These are phyloP conservation scores for Lentinula boryana DNA, from an alignment of 768 basidiomycete species.

Conservation along the genomic window DNA sequence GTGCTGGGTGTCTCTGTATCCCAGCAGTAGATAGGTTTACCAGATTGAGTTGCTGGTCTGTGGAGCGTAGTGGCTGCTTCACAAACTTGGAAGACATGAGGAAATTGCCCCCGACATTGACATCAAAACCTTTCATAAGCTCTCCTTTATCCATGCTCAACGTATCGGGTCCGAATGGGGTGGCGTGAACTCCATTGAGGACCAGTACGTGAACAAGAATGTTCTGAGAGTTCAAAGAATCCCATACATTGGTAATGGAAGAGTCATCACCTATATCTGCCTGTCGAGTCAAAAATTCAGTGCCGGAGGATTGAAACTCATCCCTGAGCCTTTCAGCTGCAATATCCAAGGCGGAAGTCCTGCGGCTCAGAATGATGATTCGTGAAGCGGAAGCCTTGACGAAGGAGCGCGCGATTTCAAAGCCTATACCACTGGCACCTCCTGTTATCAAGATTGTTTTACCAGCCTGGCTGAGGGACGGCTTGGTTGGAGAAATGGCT, in stretches of 20 bases:
- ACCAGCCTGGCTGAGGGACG: not conserved
- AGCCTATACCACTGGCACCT: not conserved
- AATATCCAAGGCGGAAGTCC: not conserved
- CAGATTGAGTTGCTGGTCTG: not conserved
- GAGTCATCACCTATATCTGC: not conserved
- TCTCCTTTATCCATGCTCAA: not conserved
- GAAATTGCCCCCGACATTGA: not conserved
- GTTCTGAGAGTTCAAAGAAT: not conserved
- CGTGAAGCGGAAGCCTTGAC: not conserved
- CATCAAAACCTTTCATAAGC: not conserved
- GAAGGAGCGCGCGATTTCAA: slow-evolving; percentile 2
- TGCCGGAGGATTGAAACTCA: not conserved
- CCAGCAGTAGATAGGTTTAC: not conserved
- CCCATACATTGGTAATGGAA: not conserved
- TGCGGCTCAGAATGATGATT: not conserved
- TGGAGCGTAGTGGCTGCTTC: not conserved
- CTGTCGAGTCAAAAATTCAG: not conserved
- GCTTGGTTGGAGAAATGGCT: not conserved
- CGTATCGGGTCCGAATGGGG: not conserved
- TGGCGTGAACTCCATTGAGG: not conserved
- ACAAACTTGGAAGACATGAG: not conserved
- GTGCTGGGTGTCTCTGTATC: not conserved
- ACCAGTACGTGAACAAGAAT: not conserved
- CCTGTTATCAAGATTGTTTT: not conserved
- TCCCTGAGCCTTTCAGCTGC: not conserved